Evolutionary conservation across 2,329 filamentous ascomycete species (phyloP).

Genomic region (Fusarium avenaceum): DNA sequence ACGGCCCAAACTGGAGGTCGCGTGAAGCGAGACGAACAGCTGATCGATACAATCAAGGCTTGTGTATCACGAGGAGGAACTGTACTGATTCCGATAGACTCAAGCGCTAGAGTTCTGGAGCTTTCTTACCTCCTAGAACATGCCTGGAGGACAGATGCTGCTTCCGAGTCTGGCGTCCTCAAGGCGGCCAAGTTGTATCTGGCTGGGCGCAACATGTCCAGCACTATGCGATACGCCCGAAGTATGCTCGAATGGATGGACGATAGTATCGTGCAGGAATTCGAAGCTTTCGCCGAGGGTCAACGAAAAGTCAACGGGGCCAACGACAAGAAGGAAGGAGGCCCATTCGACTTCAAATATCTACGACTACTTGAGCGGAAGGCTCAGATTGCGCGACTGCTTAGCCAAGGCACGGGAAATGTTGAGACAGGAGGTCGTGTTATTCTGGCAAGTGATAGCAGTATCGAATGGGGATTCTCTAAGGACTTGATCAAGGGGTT

Average conservation of each 20-base stretch:
- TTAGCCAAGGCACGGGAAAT: slow-evolving; percentile 61
- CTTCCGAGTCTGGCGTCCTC: slow-evolving; percentile 65
- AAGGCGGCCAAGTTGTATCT: slow-evolving; percentile 77
- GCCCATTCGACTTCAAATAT: slow-evolving; percentile 91
- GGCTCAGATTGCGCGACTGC: slow-evolving; percentile 80
- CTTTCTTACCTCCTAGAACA: slow-evolving; percentile 93
- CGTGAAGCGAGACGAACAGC: slow-evolving; percentile 85
- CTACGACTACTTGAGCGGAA: slow-evolving; percentile 86
- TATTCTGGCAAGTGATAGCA: slow-evolving; percentile 90
- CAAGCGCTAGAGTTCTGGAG: slow-evolving; percentile 93
- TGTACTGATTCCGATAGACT: slow-evolving; percentile 93
- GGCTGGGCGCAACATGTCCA: slow-evolving; percentile 86
- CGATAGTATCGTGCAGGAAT: slow-evolving; percentile 91
- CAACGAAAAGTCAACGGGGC: slow-evolving; percentile 62
- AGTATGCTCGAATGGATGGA: slow-evolving; percentile 99
- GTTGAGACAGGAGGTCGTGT: slow-evolving; percentile 71
- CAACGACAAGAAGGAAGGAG: slow-evolving; percentile 68
- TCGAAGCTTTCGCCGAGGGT: slow-evolving; percentile 77
- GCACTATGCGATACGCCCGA: slow-evolving; percentile 89
- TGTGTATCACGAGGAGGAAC: slow-evolving; percentile 87
- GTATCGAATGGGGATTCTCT: slow-evolving; percentile 95
- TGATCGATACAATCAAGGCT: slow-evolving; percentile 84
- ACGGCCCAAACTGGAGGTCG: slow-evolving; percentile 78
- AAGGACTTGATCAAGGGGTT: slow-evolving; percentile 81
- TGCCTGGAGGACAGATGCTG: slow-evolving; percentile 80